Conservation (phyloP, 495 filamentous ascomycete genomes). For the Bathelium albidoporum region DNA sequence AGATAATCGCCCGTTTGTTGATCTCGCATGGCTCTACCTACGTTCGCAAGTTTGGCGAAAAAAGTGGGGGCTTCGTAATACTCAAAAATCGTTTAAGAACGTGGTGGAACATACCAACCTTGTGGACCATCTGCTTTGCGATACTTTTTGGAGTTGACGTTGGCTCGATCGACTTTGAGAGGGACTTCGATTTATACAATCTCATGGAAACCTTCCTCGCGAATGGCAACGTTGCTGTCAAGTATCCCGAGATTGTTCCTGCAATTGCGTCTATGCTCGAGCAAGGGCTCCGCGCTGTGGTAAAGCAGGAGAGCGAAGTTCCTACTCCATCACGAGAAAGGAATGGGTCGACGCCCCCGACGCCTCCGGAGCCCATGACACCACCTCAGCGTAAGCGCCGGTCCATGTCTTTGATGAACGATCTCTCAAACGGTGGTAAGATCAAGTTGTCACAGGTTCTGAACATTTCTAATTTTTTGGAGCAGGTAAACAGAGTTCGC, state of each 20-base stretch:
- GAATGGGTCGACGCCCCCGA: background rate
- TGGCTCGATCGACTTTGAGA: constrained; percentile 59
- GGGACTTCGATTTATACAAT: constrained; percentile 59
- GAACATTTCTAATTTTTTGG: background rate
- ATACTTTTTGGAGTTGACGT: constrained; percentile 80
- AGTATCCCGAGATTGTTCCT: constrained; percentile 67
- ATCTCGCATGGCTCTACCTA: constrained; percentile 69
- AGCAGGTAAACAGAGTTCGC: constrained; percentile 8
- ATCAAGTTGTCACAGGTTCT: background rate
- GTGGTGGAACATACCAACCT: constrained; percentile 77
- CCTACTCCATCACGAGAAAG: background rate
- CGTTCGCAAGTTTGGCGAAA: constrained; percentile 71
- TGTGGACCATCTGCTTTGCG: constrained; percentile 87
- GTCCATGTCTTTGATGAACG: constrained; percentile 10
- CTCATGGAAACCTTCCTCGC: constrained; percentile 59
- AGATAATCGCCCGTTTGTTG: constrained; percentile 78
- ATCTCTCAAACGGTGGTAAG: background rate
- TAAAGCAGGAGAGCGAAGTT: constrained; percentile 42
- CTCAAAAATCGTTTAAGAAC: constrained; percentile 69
- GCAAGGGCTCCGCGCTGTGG: constrained; percentile 58
- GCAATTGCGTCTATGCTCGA: constrained; percentile 86
- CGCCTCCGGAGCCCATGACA: background rate
- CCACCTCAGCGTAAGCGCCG: constrained; percentile 3
- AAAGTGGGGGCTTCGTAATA: constrained; percentile 75
- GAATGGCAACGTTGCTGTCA: constrained; percentile 47